A percentile compares a stretch with the other conserved stretches of the same genome.
These are phyloP conservation scores for Dactylellina parvicollis DNA, from an alignment of 2,329 filamentous ascomycete species.

Conservation along the genomic window DNA sequence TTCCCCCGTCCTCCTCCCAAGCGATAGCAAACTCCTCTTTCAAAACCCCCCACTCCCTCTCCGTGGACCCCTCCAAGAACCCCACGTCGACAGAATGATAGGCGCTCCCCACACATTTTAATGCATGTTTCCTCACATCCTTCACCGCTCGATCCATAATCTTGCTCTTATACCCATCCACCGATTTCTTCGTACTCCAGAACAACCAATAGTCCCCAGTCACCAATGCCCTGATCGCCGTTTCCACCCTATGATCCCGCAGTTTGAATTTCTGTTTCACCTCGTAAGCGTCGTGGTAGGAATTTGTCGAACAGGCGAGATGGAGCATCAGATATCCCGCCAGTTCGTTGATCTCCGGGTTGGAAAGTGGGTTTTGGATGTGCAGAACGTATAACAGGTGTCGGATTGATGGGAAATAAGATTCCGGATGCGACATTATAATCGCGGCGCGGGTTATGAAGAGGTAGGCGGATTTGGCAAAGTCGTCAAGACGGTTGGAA, in stretches of 20 bases:
- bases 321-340: slow-evolving; percentile 85
- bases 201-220: slow-evolving; percentile 86
- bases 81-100: slow-evolving; percentile 77
- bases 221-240: slow-evolving; percentile 74
- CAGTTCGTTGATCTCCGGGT: slow-evolving; percentile 80
- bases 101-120: slow-evolving; percentile 85
- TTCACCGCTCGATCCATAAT: slow-evolving; percentile 84
- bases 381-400: slow-evolving; percentile 80
- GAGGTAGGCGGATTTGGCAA: slow-evolving; percentile 87
- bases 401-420: slow-evolving; percentile 86
- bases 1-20: slow-evolving; percentile 80
- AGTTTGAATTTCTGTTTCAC: slow-evolving; percentile 72
- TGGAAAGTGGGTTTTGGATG: slow-evolving; percentile 72
- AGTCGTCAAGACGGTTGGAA: slow-evolving; percentile 77
- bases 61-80: slow-evolving; percentile 76
- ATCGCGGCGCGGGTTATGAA: slow-evolving; percentile 89
- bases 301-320: slow-evolving; percentile 81
- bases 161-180: slow-evolving; percentile 81
- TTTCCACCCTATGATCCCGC: slow-evolving; percentile 74
- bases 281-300: slow-evolving; percentile 77
- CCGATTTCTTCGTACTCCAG: slow-evolving; percentile 73
- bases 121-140: slow-evolving; percentile 75
- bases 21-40: slow-evolving; percentile 76
- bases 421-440: slow-evolving; percentile 81
- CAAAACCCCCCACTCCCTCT: slow-evolving; percentile 77